Percentiles rank a stretch among this genome's conserved stretches.
Evolutionary conservation across 768 basidiomycete genomes (phyloP).

Genomic region (Tephrocybe sp.): DNA sequence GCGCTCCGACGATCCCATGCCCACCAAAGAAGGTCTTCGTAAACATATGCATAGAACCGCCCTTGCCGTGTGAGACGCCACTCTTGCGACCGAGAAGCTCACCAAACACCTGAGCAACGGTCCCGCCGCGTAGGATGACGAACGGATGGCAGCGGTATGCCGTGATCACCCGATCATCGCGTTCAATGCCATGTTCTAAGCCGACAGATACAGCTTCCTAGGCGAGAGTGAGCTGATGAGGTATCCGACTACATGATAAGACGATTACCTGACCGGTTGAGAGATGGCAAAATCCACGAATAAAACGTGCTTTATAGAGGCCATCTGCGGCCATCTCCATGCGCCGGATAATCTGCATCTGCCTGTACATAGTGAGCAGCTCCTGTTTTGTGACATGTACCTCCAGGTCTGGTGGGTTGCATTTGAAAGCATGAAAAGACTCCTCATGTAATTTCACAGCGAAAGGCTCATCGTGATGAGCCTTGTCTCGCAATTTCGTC

Average conservation of each 20-base stretch:
- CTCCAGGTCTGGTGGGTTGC: constrained; percentile 77
- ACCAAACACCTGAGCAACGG: constrained; percentile 85
- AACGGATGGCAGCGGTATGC: constrained; percentile 98
- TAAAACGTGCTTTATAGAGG: constrained; percentile 95
- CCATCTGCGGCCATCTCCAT: constrained; percentile 99
- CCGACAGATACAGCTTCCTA: constrained; percentile 98
- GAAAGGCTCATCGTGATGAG: constrained; percentile 64
- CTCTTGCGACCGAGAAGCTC: constrained; percentile 88
- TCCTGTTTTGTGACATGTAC: constrained; percentile 83
- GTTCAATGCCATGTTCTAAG: constrained; percentile 81
- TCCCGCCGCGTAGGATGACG: constrained; percentile 92
- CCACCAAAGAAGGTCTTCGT: constrained; percentile 97
- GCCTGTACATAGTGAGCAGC: constrained; percentile 85
- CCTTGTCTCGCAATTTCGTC: constrained; percentile 49
- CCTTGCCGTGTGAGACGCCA: constrained; percentile 97
- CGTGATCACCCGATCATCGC: constrained; percentile 90
- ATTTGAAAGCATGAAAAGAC: constrained; percentile 78
- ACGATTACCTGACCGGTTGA: constrained; percentile 92
- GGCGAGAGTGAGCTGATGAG: not conserved
- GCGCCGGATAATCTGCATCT: constrained; percentile 89
- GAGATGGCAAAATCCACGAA: constrained; percentile 98
- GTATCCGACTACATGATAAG: constrained; percentile 29
- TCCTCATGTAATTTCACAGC: constrained; percentile 85
- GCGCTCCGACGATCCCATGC: constrained; percentile 98
- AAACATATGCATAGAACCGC: constrained; percentile 99